phyloP scores from a whole-genome alignment of 1,139 yeast genomes.

The Saccharomyces hybrid region DNA sequence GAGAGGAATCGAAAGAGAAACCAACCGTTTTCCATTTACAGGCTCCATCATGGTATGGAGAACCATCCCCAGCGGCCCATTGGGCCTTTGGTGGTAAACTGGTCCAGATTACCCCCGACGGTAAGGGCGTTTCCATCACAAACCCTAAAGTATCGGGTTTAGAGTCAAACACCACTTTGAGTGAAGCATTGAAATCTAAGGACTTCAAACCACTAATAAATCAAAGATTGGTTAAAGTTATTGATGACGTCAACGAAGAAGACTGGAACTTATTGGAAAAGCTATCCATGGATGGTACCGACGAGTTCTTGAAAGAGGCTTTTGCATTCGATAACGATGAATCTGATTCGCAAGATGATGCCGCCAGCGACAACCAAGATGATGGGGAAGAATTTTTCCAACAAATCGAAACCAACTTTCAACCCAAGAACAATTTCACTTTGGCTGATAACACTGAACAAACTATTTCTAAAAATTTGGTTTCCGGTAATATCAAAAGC shows the following conservation, averaged over 20 bases:
- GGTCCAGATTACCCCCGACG: constrained; percentile 46
- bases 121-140: constrained; percentile 41
- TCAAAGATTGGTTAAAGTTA: constrained; percentile 39
- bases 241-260: constrained; percentile 41
- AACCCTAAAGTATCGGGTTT: constrained; percentile 40
- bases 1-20: constrained; percentile 34
- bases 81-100: constrained; percentile 95
- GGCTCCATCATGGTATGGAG: constrained; percentile 84
- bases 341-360: constrained; percentile 24
- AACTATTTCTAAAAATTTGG: constrained; percentile 48
- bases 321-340: constrained; percentile 31
- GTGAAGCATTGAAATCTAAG: constrained; percentile 50
- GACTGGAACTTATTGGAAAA: constrained; percentile 75
- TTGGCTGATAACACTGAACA: constrained; percentile 33
- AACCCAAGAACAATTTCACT: constrained; percentile 39
- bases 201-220: constrained; percentile 51
- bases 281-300: constrained; percentile 46
- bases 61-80: constrained; percentile 58
- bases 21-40: constrained; percentile 42
- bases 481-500: constrained; percentile 53
- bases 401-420: constrained; percentile 30
- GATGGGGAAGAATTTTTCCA: constrained; percentile 33
- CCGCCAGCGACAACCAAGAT: constrained; percentile 12
- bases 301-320: constrained; percentile 32
- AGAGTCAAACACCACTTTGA: constrained; percentile 39